Evolutionary conservation across 1,284 basidiomycete genomes (phyloP), one percentile per base, ranked within the genome.

Genomic region (Heterobasidion occidentale): DNA sequence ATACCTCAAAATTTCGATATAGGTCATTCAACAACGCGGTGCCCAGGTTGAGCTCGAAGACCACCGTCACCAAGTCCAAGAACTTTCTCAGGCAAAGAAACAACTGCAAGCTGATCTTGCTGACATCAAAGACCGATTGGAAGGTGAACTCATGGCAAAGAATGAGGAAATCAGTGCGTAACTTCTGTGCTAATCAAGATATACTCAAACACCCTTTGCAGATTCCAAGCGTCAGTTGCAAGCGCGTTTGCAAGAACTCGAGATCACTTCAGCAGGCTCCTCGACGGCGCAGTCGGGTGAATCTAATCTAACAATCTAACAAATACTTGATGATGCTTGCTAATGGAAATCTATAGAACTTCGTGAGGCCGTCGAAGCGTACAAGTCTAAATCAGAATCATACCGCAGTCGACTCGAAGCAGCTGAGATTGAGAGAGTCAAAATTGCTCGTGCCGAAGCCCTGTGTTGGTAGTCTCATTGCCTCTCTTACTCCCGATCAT

Each of bases 11-110:
- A 38, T 17, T 34, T 51, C 9, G 49, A 35, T 54, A 19, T 62
- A 89, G 85, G 67, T 86, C 44, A 77, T 83, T 15, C 86, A 88
- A 65, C 85, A 89, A 65, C 77, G 82, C n/a, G 77, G 79, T 7
- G 70, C 79, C 34, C 82, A 85, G 58, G 74, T 74, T 7, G 88
- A 90, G 60, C 67, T 88, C 9, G 86, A 90, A 58, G 74, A 78
- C 5, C 78, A 82, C 53, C 79, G 80, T 34, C 75, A 74, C 53
- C 84, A 86, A 65, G 70, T 83, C 49, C 77, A 82, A 47, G 86
- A 88, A 57, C 68, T 83, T 9, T 68, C 73, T 33, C 73, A 80
- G 38, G 64, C 76, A 11, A 86, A 80, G 72, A 82, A 81, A 61
- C 77, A 80, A 57, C 64, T 86, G 7, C 80, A 85, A 62, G 67